Evolutionary conservation across 1,284 basidiomycete genomes (phyloP).

Genomic region (Ustilago esculenta): DNA sequence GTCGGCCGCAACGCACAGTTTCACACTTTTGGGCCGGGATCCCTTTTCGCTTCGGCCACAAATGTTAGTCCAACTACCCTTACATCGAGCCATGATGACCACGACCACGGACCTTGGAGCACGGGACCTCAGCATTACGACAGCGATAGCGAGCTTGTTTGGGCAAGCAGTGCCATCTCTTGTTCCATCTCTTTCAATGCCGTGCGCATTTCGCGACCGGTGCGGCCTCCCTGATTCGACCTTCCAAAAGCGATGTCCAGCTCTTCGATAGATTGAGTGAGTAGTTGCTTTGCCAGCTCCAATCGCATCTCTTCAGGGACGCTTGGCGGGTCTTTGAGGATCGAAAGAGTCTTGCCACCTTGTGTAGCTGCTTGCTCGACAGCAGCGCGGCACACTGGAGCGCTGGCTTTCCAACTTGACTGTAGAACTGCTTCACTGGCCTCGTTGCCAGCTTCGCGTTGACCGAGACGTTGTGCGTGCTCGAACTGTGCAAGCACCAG

Average conservation of each 20-base stretch:
- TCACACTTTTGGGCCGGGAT: too few relatives aligned
- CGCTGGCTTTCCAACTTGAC: background rate
- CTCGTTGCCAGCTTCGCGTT: background rate
- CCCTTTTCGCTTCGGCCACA: too few relatives aligned
- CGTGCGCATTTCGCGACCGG: slow-evolving; percentile 23
- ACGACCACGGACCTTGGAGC: too few relatives aligned
- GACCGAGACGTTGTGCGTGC: slow-evolving; percentile 11
- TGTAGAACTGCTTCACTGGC: background rate
- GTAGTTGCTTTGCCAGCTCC: slow-evolving; percentile 34
- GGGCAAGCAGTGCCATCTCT: slow-evolving; percentile 28
- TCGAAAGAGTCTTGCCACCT: slow-evolving; percentile 21
- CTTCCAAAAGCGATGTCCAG: slow-evolving; percentile 49
- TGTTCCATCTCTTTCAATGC: slow-evolving; percentile 31
- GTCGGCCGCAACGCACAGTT: too few relatives aligned
- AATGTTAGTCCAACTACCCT: too few relatives aligned
- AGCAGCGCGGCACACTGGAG: slow-evolving; percentile 17
- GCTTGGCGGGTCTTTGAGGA: slow-evolving; percentile 23
- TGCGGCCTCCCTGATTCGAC: slow-evolving; percentile 30
- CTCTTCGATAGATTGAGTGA: slow-evolving; percentile 50
- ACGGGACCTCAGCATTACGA: slow-evolving; percentile 9
- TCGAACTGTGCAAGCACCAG: slow-evolving; percentile 78
- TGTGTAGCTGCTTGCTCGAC: slow-evolving; percentile 13
- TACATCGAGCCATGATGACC: background rate
- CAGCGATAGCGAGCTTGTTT: slow-evolving; percentile 25
- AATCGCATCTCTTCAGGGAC: slow-evolving; percentile 33